These are phyloP conservation scores for Arctostaphylos glauca DNA, from an alignment of 148 eudicot genomes.

Conservation along the genomic window DNA sequence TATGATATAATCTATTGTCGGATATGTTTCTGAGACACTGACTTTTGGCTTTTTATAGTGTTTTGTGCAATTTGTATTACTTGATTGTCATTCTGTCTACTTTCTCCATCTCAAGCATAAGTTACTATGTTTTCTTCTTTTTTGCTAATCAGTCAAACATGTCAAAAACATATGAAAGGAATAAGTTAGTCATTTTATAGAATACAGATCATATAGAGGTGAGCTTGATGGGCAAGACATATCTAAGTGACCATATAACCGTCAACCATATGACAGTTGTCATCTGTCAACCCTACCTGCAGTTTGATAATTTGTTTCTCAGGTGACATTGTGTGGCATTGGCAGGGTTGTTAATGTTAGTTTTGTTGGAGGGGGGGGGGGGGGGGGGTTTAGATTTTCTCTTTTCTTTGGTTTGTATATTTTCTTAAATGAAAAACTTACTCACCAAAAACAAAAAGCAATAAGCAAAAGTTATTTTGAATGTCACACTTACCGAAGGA, in stretches of 20 bases:
- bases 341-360: background rate
- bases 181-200: background rate
- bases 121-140: background rate
- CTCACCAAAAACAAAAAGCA: background rate
- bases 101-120: background rate
- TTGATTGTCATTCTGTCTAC: background rate
- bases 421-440: background rate
- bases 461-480: background rate
- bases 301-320: background rate
- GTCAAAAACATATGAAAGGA: background rate
- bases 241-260: background rate
- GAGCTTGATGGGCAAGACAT: background rate
- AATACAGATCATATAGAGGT: background rate
- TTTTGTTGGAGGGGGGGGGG: background rate
- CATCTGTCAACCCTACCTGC: background rate
- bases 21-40: background rate
- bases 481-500: background rate
- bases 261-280: background rate
- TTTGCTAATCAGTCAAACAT: background rate
- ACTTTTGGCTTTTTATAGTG: background rate
- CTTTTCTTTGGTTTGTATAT: background rate
- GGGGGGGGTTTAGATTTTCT: background rate
- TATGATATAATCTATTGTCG: background rate
- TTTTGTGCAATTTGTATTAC: background rate
- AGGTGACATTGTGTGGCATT: background rate